These are phyloP conservation scores for Talaromyces sp. DNA, from an alignment of 2,329 filamentous ascomycete genomes.

Conservation along the genomic window DNA sequence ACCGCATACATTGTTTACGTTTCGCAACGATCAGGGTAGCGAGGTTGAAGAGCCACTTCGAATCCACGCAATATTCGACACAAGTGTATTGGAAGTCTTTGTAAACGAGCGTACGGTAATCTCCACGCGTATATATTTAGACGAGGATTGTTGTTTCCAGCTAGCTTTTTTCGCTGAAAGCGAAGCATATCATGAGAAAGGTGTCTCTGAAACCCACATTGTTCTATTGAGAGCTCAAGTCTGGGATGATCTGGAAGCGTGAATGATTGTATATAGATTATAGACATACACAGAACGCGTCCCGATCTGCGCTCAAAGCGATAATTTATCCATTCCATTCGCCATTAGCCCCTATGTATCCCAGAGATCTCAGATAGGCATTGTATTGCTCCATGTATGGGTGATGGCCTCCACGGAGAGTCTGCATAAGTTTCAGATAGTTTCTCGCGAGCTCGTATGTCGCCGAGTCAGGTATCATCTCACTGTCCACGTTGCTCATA, in stretches of 20 bases:
- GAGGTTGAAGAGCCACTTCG: background rate
- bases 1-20: background rate
- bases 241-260: background rate
- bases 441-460: constrained; percentile 28
- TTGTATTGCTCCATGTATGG: constrained; percentile 35
- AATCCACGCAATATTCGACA: background rate
- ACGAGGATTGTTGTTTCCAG: background rate
- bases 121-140: background rate
- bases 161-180: background rate
- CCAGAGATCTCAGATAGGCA: constrained; percentile 22
- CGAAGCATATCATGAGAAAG: background rate
- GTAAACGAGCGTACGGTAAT: background rate
- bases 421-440: constrained; percentile 32
- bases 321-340: background rate
- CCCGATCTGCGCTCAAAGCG: background rate
- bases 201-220: background rate
- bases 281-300: background rate
- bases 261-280: background rate
- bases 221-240: background rate
- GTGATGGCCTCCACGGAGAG: constrained; percentile 36
- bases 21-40: background rate
- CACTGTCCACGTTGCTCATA: constrained; percentile 15
- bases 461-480: background rate
- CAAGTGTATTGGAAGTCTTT: background rate
- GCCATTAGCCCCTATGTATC: background rate